A percentile compares a stretch with the other conserved stretches of the same genome.
These are phyloP conservation scores for Oleoguttula mirabilis DNA, from an alignment of 495 filamentous ascomycete genomes.

Conservation along the genomic window DNA sequence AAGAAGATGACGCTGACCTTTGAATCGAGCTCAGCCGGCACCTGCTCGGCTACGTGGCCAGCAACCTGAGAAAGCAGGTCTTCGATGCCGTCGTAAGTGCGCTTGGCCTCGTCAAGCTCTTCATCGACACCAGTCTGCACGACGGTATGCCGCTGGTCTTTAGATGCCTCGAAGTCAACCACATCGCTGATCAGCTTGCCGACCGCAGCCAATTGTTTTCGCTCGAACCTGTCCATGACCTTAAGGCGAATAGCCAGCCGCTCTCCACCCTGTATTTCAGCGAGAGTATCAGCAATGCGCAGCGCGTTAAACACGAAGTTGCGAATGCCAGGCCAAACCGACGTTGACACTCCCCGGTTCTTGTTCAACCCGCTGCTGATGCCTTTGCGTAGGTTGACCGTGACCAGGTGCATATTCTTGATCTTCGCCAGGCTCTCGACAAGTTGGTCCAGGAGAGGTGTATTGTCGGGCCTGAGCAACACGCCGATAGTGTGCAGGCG, in stretches of 20 bases:
- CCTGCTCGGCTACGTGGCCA: slow-evolving; percentile 44
- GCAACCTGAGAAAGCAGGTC: slow-evolving; percentile 56
- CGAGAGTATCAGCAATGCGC: slow-evolving; percentile 53
- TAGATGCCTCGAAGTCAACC: slow-evolving; percentile 72
- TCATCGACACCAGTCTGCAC: slow-evolving; percentile 61
- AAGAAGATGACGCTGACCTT: slow-evolving; percentile 75
- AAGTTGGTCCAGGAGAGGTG: slow-evolving; percentile 41
- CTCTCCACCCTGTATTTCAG: slow-evolving; percentile 46
- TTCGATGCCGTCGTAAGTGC: slow-evolving; percentile 63
- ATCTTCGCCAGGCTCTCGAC: slow-evolving; percentile 56
- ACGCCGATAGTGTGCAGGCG: slow-evolving; percentile 58
- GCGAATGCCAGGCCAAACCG: slow-evolving; percentile 53
- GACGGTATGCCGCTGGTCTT: slow-evolving; percentile 58
- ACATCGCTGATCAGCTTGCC: slow-evolving; percentile 60
- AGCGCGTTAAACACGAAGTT: slow-evolving; percentile 57
- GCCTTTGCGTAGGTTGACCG: slow-evolving; percentile 65
- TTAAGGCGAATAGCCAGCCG: slow-evolving; percentile 44
- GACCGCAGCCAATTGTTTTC: slow-evolving; percentile 43
- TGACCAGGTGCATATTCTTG: slow-evolving; percentile 62
- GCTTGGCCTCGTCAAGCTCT: slow-evolving; percentile 66
- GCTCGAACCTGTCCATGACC: slow-evolving; percentile 35
- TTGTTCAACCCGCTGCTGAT: slow-evolving; percentile 51
- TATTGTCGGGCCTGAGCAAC: slow-evolving; percentile 61
- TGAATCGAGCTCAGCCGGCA: slow-evolving; percentile 50
- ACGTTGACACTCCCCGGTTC: slow-evolving; percentile 46